Percentiles rank a stretch among this genome's conserved stretches.
phyloP scores from a whole-genome alignment of 305 asterid genomes.

The Solanum chacoense region DNA sequence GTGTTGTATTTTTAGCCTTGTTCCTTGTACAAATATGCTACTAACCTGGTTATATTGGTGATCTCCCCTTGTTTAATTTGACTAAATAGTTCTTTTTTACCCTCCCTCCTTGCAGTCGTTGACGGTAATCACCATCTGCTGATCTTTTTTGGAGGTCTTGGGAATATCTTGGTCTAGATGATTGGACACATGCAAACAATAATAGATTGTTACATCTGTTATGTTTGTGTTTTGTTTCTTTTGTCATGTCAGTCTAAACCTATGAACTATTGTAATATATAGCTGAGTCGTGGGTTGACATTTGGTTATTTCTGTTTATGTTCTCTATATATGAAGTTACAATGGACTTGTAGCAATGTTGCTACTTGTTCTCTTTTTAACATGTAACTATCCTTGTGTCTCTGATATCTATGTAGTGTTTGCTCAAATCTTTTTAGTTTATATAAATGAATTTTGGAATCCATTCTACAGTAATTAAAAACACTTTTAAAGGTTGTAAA shows the following conservation, averaged over 20 bases:
- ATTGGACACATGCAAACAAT: neutral
- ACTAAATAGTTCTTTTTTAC: neutral
- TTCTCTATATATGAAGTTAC: neutral
- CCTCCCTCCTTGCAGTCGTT: slow-evolving; percentile 19
- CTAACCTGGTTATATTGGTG: neutral
- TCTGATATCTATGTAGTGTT: neutral
- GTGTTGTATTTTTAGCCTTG: neutral
- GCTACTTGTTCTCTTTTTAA: neutral
- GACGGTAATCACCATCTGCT: slow-evolving; percentile 9
- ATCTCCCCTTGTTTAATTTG: neutral
- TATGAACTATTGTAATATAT: neutral
- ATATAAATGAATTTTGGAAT: neutral
- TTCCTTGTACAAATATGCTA: neutral
- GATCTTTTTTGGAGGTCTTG: neutral
- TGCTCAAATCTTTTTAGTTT: neutral
- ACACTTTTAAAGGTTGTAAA: neutral
- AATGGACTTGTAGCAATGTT: neutral
- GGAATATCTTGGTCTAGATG: neutral
- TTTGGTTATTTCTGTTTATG: neutral
- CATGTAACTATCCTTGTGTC: neutral
- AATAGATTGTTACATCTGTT: neutral
- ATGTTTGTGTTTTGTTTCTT: neutral
- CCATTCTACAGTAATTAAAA: neutral
- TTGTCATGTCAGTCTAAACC: neutral
- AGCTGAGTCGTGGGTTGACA: neutral